phyloP scores from a whole-genome alignment of 176 grass and related monocot genomes.

The Raddia guianensis region DNA sequence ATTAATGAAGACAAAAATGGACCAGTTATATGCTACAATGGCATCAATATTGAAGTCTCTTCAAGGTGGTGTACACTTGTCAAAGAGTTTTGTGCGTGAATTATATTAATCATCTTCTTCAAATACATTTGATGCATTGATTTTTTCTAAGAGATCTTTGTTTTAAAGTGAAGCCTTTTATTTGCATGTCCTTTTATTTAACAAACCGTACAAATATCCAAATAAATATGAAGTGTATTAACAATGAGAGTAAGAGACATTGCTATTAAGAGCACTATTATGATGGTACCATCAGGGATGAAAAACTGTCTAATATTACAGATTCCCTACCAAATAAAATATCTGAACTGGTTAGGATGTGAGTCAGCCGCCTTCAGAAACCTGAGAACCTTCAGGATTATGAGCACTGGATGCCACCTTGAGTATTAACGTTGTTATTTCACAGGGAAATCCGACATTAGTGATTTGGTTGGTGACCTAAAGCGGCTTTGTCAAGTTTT shows the following conservation, averaged over 20 bases:
- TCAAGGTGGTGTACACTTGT: conserved; percentile 72
- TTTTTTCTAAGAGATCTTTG: conserved; percentile 7
- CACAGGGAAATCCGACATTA: conserved; percentile 66
- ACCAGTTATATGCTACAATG: conserved; percentile 88
- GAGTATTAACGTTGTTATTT: conserved; percentile 28
- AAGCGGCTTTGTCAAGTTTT: conserved; percentile 83
- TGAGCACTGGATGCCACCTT: conserved; percentile 2
- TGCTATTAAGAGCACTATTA: background rate
- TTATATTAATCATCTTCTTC: background rate
- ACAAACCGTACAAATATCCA: conserved; percentile 5
- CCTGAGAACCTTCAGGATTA: background rate
- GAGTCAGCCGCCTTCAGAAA: conserved; percentile 4
- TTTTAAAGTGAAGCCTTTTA: conserved; percentile 6
- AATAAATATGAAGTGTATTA: background rate
- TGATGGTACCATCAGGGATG: background rate
- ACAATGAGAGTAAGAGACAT: background rate
- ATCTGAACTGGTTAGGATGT: conserved; percentile 28
- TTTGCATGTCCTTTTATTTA: conserved; percentile 3
- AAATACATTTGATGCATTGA: conserved; percentile 2
- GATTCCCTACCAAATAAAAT: conserved; percentile 24
- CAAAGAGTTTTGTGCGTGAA: conserved; percentile 1
- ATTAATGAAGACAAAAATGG: conserved; percentile 81
- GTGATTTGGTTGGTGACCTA: conserved; percentile 79
- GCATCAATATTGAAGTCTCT: conserved; percentile 70
- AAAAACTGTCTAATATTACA: conserved; percentile 2